A percentile compares a stretch with the other conserved stretches of the same genome.
phyloP scores from a whole-genome alignment of 1,284 basidiomycete genomes.

The Cutaneotrichosporon sp. region DNA sequence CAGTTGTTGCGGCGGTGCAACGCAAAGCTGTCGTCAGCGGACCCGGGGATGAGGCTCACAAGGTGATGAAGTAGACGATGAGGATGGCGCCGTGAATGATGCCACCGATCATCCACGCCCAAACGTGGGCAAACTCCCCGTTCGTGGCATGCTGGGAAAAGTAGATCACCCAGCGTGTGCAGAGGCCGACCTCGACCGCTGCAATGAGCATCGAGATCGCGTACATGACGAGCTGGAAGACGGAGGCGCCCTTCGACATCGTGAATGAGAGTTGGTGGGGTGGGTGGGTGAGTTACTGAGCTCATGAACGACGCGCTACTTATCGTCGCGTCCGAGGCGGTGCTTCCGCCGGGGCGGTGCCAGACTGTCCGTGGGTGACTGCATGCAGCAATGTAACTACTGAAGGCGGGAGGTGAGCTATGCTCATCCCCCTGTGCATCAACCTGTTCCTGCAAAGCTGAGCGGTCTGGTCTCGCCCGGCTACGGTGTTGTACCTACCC shows the following conservation, averaged over 20 bases:
- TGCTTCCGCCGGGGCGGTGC: too few species aligned
- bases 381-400: too few species aligned
- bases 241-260: not conserved
- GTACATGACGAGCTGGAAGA: not conserved
- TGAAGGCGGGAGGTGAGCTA: too few species aligned
- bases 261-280: not conserved
- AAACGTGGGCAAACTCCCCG: not conserved
- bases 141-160: not conserved
- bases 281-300: not conserved
- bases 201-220: not conserved
- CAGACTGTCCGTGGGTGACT: too few species aligned
- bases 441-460: too few species aligned
- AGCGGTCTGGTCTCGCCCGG: too few species aligned
- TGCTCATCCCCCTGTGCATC: too few species aligned
- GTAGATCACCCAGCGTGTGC: not conserved
- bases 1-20: not conserved
- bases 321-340: too few species aligned
- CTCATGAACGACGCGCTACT: too few species aligned
- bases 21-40: not conserved
- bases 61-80: not conserved
- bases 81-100: not conserved
- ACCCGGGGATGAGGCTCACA: not conserved
- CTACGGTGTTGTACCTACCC: too few species aligned
- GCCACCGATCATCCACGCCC: not conserved
- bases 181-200: not conserved